Conservation (phyloP, 2,329 filamentous ascomycete genomes). For the Colletotrichum lini region DNA sequence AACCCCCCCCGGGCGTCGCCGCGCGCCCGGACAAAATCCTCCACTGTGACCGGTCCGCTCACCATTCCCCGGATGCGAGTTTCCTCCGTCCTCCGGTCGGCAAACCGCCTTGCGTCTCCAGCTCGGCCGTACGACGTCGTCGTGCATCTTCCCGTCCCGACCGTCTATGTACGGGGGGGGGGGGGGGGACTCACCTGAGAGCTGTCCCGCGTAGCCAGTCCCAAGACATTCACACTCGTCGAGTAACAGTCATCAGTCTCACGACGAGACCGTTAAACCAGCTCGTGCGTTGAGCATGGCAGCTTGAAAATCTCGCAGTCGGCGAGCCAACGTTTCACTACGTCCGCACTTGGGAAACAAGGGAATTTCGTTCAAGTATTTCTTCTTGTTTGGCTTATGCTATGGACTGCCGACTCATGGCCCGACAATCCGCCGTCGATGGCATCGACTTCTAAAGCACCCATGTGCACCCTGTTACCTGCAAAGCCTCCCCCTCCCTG, state of each 20-base stretch:
- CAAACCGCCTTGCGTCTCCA: not conserved
- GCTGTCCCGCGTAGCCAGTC: not conserved
- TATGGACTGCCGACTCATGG: constrained; percentile 21
- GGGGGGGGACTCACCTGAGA: not conserved
- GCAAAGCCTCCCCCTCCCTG: constrained; percentile 8
- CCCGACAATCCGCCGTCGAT: constrained; percentile 4
- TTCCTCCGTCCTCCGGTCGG: not conserved
- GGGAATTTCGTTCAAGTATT: not conserved
- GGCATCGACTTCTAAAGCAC: constrained; percentile 19
- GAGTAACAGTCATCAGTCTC: not conserved
- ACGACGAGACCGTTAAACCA: not conserved
- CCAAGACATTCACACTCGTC: not conserved
- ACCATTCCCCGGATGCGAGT: not conserved
- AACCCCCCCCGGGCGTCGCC: not conserved
- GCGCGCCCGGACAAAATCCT: no score
- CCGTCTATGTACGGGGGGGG: not conserved
- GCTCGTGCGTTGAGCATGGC: not conserved
- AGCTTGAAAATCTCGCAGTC: not conserved
- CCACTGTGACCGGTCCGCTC: not conserved
- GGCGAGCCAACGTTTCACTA: not conserved
- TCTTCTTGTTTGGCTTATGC: constrained; percentile 23
- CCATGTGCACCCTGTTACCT: constrained; percentile 27
- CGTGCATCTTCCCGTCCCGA: not conserved
- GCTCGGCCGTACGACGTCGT: no score
- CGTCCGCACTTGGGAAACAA: not conserved